Conservation (phyloP, 148 eudicot species). For the Pouteria glomerata region DNA sequence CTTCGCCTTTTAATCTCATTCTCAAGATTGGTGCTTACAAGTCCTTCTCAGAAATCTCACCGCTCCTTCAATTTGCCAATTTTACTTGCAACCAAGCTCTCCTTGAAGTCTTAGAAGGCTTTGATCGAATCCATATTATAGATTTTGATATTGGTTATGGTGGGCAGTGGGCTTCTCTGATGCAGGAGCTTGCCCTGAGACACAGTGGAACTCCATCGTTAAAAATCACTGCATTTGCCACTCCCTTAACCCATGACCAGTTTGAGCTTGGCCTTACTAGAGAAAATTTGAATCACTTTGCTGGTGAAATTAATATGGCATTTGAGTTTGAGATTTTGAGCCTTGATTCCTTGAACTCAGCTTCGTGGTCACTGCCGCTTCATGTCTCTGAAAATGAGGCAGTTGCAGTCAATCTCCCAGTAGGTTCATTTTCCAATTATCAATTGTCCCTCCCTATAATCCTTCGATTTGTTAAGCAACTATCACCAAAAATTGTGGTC, state of each 20-base stretch:
- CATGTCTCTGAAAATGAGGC: conserved; percentile 58
- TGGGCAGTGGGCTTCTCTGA: conserved; percentile 92
- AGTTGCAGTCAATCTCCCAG: conserved; percentile 74
- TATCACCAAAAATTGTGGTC: conserved; percentile 69
- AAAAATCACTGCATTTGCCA: conserved; percentile 70
- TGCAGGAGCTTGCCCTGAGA: conserved; percentile 85
- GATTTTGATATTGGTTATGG: conserved; percentile 95
- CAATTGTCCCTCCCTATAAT: conserved; percentile 48
- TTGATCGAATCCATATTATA: conserved; percentile 59
- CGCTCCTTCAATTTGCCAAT: conserved; percentile 67
- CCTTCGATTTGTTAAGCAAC: conserved; percentile 64
- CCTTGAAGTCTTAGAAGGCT: conserved; percentile 71
- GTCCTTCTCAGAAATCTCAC: conserved; percentile 82
- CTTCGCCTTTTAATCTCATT: conserved; percentile 62
- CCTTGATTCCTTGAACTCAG: conserved; percentile 53
- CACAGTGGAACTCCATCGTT: conserved; percentile 48
- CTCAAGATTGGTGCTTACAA: conserved; percentile 87
- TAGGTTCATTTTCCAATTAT: conserved; percentile 43
- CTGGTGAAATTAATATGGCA: conserved; percentile 56
- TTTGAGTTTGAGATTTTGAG: conserved; percentile 65
- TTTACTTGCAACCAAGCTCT: conserved; percentile 85
- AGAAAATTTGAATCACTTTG: conserved; percentile 78
- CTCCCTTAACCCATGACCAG: conserved; percentile 47
- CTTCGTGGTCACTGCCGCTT: conserved; percentile 48
- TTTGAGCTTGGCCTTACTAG: conserved; percentile 64